Evolutionary conservation across 768 basidiomycete species (phyloP).

Genomic region (Daedalea quercina): DNA sequence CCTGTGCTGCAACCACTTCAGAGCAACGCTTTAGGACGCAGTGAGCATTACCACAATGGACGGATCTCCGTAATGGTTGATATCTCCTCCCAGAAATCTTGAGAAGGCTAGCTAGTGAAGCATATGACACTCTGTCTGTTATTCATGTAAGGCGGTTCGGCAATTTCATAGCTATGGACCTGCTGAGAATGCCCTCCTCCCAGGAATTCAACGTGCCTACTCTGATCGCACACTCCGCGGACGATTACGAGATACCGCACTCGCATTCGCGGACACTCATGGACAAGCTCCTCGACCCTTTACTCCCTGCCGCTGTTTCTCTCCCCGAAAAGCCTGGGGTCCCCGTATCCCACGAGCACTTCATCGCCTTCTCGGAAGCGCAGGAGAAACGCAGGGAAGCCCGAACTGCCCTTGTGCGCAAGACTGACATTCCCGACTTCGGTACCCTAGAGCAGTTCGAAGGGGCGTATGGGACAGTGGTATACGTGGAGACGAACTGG

Average conservation of each 20-base stretch:
- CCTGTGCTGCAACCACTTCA: slow-evolving; percentile 70
- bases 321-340: slow-evolving; percentile 26
- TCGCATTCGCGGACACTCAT: slow-evolving; percentile 66
- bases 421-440: slow-evolving; percentile 38
- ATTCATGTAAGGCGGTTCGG: slow-evolving; percentile 42
- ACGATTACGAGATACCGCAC: slow-evolving; percentile 71
- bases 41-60: slow-evolving; percentile 35
- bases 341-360: slow-evolving; percentile 32
- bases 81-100: slow-evolving; percentile 37
- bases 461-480: slow-evolving; percentile 35
- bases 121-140: slow-evolving; percentile 56
- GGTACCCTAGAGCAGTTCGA: slow-evolving; percentile 51
- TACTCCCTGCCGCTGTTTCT: slow-evolving; percentile 44
- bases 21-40: slow-evolving; percentile 50
- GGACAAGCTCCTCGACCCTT: slow-evolving; percentile 55
- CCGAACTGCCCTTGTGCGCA: slow-evolving; percentile 40
- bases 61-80: neutral
- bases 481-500: slow-evolving; percentile 47
- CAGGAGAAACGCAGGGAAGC: slow-evolving; percentile 32
- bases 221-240: slow-evolving; percentile 65
- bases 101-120: slow-evolving; percentile 45
- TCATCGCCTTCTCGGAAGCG: slow-evolving; percentile 34
- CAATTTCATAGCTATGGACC: slow-evolving; percentile 1
- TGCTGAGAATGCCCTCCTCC: neutral
- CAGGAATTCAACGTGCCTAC: slow-evolving; percentile 65